Percentiles rank a stretch among this genome's conserved stretches.
Evolutionary conservation across 2,329 filamentous ascomycete species (phyloP).

Genomic region (Trichophyton benhamiae): DNA sequence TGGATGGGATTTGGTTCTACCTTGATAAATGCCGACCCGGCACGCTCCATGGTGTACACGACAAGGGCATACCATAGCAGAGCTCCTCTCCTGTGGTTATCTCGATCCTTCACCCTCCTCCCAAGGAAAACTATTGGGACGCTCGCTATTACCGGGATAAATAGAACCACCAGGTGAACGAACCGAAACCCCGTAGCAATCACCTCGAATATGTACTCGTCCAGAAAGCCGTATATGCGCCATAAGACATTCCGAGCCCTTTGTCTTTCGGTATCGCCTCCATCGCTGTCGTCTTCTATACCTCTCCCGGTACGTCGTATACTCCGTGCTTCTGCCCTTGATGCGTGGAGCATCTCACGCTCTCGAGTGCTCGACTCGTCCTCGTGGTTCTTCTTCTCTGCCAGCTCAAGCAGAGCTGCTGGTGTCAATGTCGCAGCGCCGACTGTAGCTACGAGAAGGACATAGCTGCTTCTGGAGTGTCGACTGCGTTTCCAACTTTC

Average conservation of each 20-base stretch:
- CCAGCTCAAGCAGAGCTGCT: conserved; percentile 47
- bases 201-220: conserved; percentile 55
- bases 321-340: conserved; percentile 49
- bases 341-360: conserved; percentile 73
- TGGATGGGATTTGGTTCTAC: conserved; percentile 30
- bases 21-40: conserved; percentile 96
- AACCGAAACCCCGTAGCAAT: conserved; percentile 80
- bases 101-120: conserved; percentile 45
- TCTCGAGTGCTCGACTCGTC: conserved; percentile 57
- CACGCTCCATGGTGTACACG: conserved; percentile 78
- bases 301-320: not conserved
- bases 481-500: not conserved
- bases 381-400: conserved; percentile 34
- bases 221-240: conserved; percentile 53
- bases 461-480: not conserved
- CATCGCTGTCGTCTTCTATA: conserved; percentile 34
- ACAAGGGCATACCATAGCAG: conserved; percentile 92
- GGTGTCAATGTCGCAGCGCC: conserved; percentile 40
- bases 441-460: conserved; percentile 16
- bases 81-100: conserved; percentile 67
- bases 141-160: conserved; percentile 73
- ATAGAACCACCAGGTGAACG: conserved; percentile 72
- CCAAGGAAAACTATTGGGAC: conserved; percentile 77
- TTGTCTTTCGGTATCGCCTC: conserved; percentile 52
- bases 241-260: conserved; percentile 49